phyloP scores from a whole-genome alignment of 345 rosid species.

The Hypericum perforatum region DNA sequence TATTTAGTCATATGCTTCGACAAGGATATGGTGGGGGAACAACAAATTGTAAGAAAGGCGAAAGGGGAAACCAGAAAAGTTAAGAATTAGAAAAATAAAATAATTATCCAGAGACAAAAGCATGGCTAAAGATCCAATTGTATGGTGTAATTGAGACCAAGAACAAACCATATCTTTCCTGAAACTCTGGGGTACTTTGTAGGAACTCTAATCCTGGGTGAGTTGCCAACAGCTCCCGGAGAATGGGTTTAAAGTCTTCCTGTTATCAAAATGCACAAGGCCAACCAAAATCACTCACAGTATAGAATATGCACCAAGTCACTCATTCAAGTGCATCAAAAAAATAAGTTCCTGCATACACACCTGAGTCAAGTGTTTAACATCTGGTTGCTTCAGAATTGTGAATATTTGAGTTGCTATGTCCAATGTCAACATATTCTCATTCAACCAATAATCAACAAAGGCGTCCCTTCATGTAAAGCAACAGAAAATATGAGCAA shows the following conservation, averaged over 20 bases:
- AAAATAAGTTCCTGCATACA: conserved; percentile 10
- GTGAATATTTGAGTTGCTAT: conserved; percentile 47
- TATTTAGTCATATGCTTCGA: too few relatives aligned
- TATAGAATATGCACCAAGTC: conserved; percentile 2
- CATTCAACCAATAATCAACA: conserved; percentile 60
- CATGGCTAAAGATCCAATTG: not conserved
- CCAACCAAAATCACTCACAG: not conserved
- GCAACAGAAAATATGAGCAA: too few relatives aligned
- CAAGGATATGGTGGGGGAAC: too few relatives aligned
- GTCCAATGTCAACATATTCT: conserved; percentile 66
- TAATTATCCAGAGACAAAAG: not conserved
- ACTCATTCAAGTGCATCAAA: not conserved
- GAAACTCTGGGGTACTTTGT: conserved; percentile 1
- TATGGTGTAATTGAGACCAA: not conserved
- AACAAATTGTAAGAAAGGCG: too few relatives aligned
- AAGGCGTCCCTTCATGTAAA: conserved; percentile 54
- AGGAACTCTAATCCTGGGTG: conserved; percentile 3
- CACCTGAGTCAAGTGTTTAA: conserved; percentile 72
- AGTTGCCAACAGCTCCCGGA: not conserved
- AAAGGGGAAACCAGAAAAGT: too few relatives aligned
- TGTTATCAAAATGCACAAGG: conserved; percentile 4
- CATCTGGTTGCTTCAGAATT: conserved; percentile 62
- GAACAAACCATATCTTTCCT: conserved; percentile 4
- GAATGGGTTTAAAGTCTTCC: conserved; percentile 2
- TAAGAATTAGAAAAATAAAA: too few relatives aligned